Base-by-base conservation (phyloP, 306 rosid genomes). In the Acacia melanoxylon region DNA sequence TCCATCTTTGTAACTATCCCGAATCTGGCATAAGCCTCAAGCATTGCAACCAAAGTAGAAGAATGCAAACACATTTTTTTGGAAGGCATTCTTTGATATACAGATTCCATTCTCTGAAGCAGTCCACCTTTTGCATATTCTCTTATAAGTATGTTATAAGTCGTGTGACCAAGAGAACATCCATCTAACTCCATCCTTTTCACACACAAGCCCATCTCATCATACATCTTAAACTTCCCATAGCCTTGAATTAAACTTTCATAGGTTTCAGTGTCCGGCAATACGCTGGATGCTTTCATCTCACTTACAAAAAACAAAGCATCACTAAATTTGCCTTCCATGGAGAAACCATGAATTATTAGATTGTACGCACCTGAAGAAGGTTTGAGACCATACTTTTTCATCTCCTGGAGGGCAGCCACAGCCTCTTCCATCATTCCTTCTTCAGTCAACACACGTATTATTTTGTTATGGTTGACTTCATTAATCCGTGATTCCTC, bases 1-100 rank as follows among this genome's bases (percentile, higher is more conserved):
- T 93, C 93, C 96, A 93, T 93, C 92, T 91, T 91, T 46, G 81
- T 88, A 80, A 93, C 74, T 68, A 93, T 85, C 78, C 89, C 90
- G 80, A 89, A 91, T 86, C 83, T 90, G 24, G 89, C 85, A 78
- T 93, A 93, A 86, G 89, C 90, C 84, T 91, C 92, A 8, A 91
- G 86, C 94, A 93, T 90, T 10, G 90, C 91, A 81, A 90, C 81
- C 74, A 89, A 81, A 31, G 92, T 91, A 61, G 92, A 83, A 68
- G 92, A 80, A 59, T 89, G 91, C 73, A 93, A 78, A 33, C n/a
- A 65, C 93, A 87, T 90, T 86, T 88, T 68, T 76, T 88, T 90
- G 2, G 94, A 91, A 79, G 79, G 37, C 93, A 90, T 86, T 61
- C 89, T 79, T 72, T 86, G 92, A 82, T 85, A 84, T 2, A 88